Conservation (phyloP, 2,329 filamentous ascomycete species). For the Colletotrichum horii region DNA sequence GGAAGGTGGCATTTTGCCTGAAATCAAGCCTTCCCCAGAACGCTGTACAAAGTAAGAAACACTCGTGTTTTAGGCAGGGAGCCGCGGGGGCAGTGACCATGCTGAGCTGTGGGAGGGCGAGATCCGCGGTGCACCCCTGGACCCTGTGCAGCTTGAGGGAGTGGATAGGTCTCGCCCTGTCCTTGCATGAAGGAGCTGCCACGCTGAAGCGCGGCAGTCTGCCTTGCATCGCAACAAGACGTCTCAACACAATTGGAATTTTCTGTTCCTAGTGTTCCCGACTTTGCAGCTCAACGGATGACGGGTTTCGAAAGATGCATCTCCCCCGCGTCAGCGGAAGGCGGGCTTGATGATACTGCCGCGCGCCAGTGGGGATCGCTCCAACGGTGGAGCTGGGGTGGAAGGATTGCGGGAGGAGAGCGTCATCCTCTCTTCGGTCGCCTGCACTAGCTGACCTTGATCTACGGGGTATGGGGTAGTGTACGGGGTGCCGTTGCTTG, state of each 20-base stretch:
- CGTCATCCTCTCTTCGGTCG: background rate
- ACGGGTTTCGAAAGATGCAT: background rate
- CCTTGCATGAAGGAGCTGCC: conserved; percentile 7
- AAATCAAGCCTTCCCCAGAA: background rate
- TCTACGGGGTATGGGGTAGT: background rate
- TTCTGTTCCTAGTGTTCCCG: conserved; percentile 1
- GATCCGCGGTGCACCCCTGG: conserved; percentile 3
- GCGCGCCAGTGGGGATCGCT: background rate
- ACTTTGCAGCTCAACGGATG: conserved; percentile 4
- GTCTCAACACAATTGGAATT: background rate
- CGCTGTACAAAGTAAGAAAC: background rate
- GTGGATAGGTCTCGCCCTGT: background rate
- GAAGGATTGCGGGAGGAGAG: background rate
- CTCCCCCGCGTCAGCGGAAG: background rate
- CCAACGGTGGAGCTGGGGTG: background rate
- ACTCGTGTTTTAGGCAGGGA: background rate
- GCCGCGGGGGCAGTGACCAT: background rate
- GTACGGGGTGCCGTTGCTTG: background rate
- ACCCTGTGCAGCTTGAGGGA: background rate
- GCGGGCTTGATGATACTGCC: background rate
- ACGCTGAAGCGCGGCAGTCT: background rate
- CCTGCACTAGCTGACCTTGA: background rate
- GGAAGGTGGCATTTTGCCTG: conserved; percentile 5
- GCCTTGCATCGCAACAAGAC: background rate
- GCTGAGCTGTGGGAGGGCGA: background rate